These are phyloP conservation scores for Coniosporium tulheliwenetii DNA, from an alignment of 2,329 filamentous ascomycete species.

Conservation along the genomic window DNA sequence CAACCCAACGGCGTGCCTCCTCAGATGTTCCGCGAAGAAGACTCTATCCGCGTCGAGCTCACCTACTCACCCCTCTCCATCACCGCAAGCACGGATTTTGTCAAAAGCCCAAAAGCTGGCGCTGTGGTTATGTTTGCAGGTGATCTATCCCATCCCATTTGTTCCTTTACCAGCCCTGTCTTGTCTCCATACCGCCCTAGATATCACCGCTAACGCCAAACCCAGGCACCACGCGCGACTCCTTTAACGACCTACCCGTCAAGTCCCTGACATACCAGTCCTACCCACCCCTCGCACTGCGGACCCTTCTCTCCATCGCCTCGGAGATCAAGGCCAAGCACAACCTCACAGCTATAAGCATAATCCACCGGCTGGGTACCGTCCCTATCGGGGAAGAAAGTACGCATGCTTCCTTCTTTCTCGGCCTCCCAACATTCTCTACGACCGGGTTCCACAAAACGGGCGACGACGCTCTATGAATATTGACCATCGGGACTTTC, in stretches of 20 bases:
- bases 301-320: conserved; percentile 52
- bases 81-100: conserved; percentile 43
- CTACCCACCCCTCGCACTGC: conserved; percentile 54
- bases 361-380: conserved; percentile 69
- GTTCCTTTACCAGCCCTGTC: background rate
- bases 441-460: too few species aligned
- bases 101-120: conserved; percentile 58
- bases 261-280: conserved; percentile 60
- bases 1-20: too few species aligned
- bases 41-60: conserved; percentile 50
- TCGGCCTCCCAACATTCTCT: too few species aligned
- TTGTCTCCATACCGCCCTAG: conserved; percentile 1
- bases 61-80: conserved; percentile 47
- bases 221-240: conserved; percentile 61
- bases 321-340: conserved; percentile 42
- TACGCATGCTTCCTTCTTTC: too few species aligned
- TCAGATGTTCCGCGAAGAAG: conserved; percentile 15
- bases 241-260: conserved; percentile 56
- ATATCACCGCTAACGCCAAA: conserved; percentile 2
- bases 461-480: too few species aligned
- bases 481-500: too few species aligned
- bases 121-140: conserved; percentile 66
- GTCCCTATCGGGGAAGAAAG: conserved; percentile 90
- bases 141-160: conserved; percentile 16
- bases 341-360: conserved; percentile 54